These are phyloP conservation scores for Aspergillus luchuensis DNA, from an alignment of 2,329 filamentous ascomycete species.

Conservation along the genomic window DNA sequence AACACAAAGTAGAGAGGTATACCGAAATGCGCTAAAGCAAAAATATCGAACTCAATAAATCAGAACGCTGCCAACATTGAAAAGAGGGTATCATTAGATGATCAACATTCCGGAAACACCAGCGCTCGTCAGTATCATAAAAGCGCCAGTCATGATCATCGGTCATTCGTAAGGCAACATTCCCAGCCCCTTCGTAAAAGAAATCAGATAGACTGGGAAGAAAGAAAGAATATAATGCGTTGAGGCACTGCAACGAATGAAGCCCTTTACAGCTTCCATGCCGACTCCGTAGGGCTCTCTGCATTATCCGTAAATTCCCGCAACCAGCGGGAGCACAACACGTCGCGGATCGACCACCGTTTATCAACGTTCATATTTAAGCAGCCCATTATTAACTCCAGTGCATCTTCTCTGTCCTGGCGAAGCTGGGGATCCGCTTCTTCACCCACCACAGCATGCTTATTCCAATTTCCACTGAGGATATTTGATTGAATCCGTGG, in stretches of 20 bases:
- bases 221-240: neutral
- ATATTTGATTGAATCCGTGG: conserved; percentile 63
- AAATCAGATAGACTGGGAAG: neutral
- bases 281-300: conserved; percentile 32
- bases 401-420: conserved; percentile 51
- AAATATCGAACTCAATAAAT: neutral
- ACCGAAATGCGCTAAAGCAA: conserved; percentile 6
- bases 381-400: conserved; percentile 62
- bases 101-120: conserved; percentile 26
- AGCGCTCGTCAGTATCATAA: conserved; percentile 23
- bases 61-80: conserved; percentile 10
- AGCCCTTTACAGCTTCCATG: conserved; percentile 41
- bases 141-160: conserved; percentile 25
- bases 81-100: conserved; percentile 38
- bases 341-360: conserved; percentile 60
- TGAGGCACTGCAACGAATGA: neutral
- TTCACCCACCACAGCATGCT: conserved; percentile 51
- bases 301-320: conserved; percentile 39
- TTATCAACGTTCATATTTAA: conserved; percentile 57
- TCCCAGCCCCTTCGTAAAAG: neutral
- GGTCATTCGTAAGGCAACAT: conserved; percentile 15
- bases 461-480: conserved; percentile 60
- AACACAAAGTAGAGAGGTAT: conserved; percentile 12
- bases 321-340: conserved; percentile 60
- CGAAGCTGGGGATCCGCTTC: conserved; percentile 38